phyloP scores from a whole-genome alignment of 1,284 basidiomycete genomes.

The Cutaneotrichosporon cavernicola region DNA sequence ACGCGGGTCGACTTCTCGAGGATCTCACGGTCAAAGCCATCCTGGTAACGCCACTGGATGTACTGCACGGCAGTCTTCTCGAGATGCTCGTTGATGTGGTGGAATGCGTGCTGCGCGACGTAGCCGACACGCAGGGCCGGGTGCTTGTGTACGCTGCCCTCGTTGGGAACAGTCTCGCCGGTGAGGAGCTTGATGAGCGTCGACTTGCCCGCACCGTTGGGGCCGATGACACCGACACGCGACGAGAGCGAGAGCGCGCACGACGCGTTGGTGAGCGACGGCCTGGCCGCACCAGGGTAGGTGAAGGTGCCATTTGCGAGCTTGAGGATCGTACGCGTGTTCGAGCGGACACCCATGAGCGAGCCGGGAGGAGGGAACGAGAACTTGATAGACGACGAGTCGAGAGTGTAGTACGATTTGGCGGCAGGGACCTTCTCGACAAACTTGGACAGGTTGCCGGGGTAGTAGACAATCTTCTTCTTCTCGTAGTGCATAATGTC shows the following conservation, averaged over 20 bases:
- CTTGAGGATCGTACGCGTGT: constrained; percentile 94
- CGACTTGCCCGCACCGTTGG: constrained; percentile 97
- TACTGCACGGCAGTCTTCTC: constrained; percentile 95
- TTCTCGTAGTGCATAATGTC: constrained; percentile 96
- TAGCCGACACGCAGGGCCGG: constrained; percentile 94
- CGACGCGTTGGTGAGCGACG: constrained; percentile 83
- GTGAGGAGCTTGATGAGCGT: constrained; percentile 97
- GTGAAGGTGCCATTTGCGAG: constrained; percentile 90
- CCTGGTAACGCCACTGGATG: constrained; percentile 99
- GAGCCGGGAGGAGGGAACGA: constrained; percentile 94
- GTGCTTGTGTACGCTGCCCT: constrained; percentile 93
- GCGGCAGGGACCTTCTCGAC: constrained; percentile 91
- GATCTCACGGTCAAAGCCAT: constrained; percentile 94
- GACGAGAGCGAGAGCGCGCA: constrained; percentile 90
- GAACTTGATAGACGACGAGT: constrained; percentile 93
- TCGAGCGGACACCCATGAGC: constrained; percentile 95
- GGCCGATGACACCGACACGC: constrained; percentile 89
- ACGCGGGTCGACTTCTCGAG: constrained; percentile 89
- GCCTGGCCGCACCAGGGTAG: constrained; percentile 80
- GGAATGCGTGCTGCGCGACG: constrained; percentile 96
- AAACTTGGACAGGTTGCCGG: constrained; percentile 88
- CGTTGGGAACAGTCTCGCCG: constrained; percentile 90
- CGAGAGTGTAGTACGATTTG: constrained; percentile 95
- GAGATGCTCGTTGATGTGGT: constrained; percentile 89
- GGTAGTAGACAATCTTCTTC: constrained; percentile 96